Evolutionary conservation across 106 monocot species (phyloP), one percentile per base, ranked within the genome.

Genomic region (Dioscorea alata): DNA sequence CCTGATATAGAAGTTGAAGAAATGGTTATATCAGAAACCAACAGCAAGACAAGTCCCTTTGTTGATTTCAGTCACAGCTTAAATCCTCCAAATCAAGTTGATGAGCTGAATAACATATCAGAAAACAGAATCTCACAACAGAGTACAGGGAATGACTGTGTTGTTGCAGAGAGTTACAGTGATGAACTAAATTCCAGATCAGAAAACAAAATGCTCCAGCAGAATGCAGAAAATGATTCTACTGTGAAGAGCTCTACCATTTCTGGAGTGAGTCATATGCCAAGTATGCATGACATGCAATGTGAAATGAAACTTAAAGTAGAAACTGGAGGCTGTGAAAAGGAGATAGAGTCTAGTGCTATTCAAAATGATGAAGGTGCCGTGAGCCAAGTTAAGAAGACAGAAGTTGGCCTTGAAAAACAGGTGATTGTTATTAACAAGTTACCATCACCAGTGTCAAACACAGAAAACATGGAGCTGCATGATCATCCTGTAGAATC

Each of bases 401-500:
- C 35, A 64, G 21, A 57, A 73, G 57, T 22, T 42, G 42, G 6
- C 6, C 42, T 42, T 42, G 4, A 6, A 8, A 6, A 6, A 42
- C 42, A 42, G 5, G 4, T 6, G 42, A 42, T 10, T 6, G 5
- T 8, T 42, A 3, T 28, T 59, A 66, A 79, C 20, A 70, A 69
- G 48, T 6, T 60, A n/a, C 53, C 13, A 21, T 48, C 33, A 42
- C 1, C 6, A 0, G 6, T 42, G 60, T 12, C 66, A 48, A 68
- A 42, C 57, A 33, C 63, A 52, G 71, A 65, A 59, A 59, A 81
- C 67, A 59, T 68, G 12, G 65, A 68, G 53, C 59, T 69, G 73
- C 61, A 77, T 70, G 59, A 60, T 53, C 61, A 67, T 66, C 34
- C 77, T 52, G 18, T 25, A 67, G 23, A 69, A 21, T 53, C 60